These are phyloP conservation scores for Sphagnurus paluster DNA, from an alignment of 1,284 basidiomycete species.

Conservation along the genomic window DNA sequence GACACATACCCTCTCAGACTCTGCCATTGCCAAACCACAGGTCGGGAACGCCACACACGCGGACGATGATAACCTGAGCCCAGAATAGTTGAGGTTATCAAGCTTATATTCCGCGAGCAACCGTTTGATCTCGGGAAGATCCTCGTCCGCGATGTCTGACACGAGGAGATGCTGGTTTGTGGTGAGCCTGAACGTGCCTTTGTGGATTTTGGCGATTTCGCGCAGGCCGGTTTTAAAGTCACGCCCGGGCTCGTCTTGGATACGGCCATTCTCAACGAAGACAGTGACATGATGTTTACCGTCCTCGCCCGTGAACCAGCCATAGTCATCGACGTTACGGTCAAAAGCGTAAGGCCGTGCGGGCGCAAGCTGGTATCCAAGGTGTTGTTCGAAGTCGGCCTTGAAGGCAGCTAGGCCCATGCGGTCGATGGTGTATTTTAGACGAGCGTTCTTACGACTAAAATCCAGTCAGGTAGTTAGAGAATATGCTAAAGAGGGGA, in stretches of 20 bases:
- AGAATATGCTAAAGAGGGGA: constrained; percentile 5
- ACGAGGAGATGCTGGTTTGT: constrained; percentile 96
- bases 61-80: constrained; percentile 81
- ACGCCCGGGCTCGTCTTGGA: constrained; percentile 88
- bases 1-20: constrained; percentile 78
- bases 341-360: constrained; percentile 83
- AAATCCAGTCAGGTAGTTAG: constrained; percentile 11
- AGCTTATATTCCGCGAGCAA: constrained; percentile 88
- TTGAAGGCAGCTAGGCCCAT: constrained; percentile 89
- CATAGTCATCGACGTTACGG: constrained; percentile 91
- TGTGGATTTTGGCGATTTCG: constrained; percentile 93
- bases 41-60: constrained; percentile 99
- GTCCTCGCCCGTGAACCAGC: constrained; percentile 88
- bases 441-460: constrained; percentile 80
- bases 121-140: constrained; percentile 77
- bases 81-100: constrained; percentile 85
- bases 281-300: constrained; percentile 91
- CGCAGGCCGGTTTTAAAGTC: constrained; percentile 93
- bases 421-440: constrained; percentile 97
- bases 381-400: constrained; percentile 85
- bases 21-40: constrained; percentile 94
- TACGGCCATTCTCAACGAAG: constrained; percentile 97
- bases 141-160: constrained; percentile 77
- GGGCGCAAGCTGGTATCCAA: constrained; percentile 79
- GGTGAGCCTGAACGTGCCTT: constrained; percentile 90